Evolutionary conservation across 176 grass and related monocot species (phyloP).

Genomic region (Ampelocalamus luodianensis): DNA sequence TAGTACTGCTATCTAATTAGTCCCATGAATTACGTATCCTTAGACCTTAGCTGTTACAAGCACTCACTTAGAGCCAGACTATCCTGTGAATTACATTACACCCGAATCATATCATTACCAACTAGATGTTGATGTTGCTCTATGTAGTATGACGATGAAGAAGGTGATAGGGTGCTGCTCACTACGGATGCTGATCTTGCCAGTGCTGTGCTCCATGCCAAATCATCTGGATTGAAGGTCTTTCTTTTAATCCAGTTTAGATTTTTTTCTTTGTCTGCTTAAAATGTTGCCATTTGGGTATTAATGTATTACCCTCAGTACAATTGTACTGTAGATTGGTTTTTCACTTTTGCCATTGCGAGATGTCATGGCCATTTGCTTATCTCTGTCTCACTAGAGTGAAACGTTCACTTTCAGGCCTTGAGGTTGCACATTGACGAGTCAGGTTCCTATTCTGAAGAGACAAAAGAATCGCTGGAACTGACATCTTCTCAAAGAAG

Average conservation of each 20-base stretch:
- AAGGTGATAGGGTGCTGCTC: slow-evolving; percentile 84
- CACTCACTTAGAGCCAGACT: not conserved
- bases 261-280: slow-evolving; percentile 5
- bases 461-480: slow-evolving; percentile 33
- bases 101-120: not conserved
- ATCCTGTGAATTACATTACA: not conserved
- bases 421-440: slow-evolving; percentile 80
- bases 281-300: not conserved
- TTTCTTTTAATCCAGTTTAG: slow-evolving; percentile 20
- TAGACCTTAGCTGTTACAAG: not conserved
- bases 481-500: slow-evolving; percentile 34
- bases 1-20: not conserved
- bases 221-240: slow-evolving; percentile 82
- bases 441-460: slow-evolving; percentile 49
- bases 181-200: slow-evolving; percentile 79
- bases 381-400: slow-evolving; percentile 21
- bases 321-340: not conserved
- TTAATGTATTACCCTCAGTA: not conserved
- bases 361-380: slow-evolving; percentile 32
- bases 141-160: slow-evolving; percentile 92
- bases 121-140: slow-evolving; percentile 36
- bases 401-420: slow-evolving; percentile 57
- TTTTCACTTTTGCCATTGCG: not conserved
- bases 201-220: slow-evolving; percentile 67
- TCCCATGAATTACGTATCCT: not conserved